Percentiles rank a stretch among this genome's conserved stretches.
Evolutionary conservation across 495 filamentous ascomycete genomes (phyloP).

Genomic region (Hypoxylon crocopeplum): DNA sequence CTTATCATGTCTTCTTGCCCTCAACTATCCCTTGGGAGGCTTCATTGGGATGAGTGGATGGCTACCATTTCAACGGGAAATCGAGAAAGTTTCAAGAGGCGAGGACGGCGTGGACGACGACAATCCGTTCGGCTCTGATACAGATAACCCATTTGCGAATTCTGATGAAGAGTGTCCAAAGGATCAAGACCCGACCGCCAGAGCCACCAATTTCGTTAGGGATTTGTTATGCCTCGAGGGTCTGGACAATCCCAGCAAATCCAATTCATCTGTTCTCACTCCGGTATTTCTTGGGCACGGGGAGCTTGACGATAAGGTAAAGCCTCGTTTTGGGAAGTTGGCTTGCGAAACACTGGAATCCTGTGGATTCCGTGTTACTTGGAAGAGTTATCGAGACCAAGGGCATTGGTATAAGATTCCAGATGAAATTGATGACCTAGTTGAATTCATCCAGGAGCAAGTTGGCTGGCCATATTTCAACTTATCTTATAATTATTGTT

Average conservation of each 20-base stretch:
- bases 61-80: constrained; percentile 57
- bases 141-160: constrained; percentile 12
- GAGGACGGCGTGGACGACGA: not conserved
- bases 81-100: not conserved
- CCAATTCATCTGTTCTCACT: constrained; percentile 28
- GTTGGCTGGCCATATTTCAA: too few species aligned
- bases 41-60: constrained; percentile 62
- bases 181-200: constrained; percentile 12
- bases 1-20: constrained; percentile 52
- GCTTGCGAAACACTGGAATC: constrained; percentile 43
- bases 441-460: constrained; percentile 20
- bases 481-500: too few species aligned
- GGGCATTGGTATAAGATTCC: constrained; percentile 52
- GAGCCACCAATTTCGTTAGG: constrained; percentile 13
- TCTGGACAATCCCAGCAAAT: constrained; percentile 1
- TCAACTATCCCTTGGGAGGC: constrained; percentile 48
- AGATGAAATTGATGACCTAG: constrained; percentile 59
- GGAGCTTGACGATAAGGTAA: constrained; percentile 43
- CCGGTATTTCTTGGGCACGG: constrained; percentile 57
- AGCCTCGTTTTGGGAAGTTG: constrained; percentile 38
- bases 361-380: constrained; percentile 48
- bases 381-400: constrained; percentile 52
- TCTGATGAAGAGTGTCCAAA: constrained; percentile 1
- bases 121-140: constrained; percentile 5
- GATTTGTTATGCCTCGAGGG: constrained; percentile 18